A percentile compares a stretch with the other conserved stretches of the same genome.
Evolutionary conservation across 305 asterid species (phyloP).

Genomic region (Striga hermonthica): DNA sequence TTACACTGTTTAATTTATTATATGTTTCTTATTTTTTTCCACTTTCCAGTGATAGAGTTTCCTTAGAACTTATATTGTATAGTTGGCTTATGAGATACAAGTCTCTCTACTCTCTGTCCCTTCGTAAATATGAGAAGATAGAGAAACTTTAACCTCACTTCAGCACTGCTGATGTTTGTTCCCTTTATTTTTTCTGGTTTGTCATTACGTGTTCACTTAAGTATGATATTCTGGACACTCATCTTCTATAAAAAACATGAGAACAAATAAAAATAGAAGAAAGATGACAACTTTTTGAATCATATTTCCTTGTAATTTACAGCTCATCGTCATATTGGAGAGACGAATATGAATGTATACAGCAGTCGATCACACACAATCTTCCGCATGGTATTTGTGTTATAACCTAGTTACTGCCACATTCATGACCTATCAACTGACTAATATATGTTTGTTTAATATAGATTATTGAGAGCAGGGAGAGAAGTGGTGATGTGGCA

Average conservation of each 20-base stretch:
- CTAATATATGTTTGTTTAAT: constrained; percentile 32
- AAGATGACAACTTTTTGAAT: constrained; percentile 15
- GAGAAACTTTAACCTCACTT: constrained; percentile 19
- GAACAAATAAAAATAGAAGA: constrained; percentile 8
- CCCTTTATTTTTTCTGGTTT: neutral
- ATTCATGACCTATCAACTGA: constrained; percentile 22
- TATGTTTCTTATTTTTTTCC: neutral
- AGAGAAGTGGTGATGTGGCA: constrained; percentile 57
- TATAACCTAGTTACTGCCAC: constrained; percentile 14
- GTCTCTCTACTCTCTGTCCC: constrained; percentile 5
- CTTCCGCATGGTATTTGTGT: constrained; percentile 77
- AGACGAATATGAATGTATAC: constrained; percentile 90
- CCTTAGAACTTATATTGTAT: constrained; percentile 3
- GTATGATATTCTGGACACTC: neutral
- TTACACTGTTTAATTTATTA: neutral
- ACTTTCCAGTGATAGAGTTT: constrained; percentile 1
- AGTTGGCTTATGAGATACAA: constrained; percentile 3
- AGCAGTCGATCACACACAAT: constrained; percentile 97
- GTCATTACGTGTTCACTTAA: constrained; percentile 5
- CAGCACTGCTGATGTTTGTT: neutral
- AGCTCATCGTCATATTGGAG: constrained; percentile 98
- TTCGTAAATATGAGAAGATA: constrained; percentile 15
- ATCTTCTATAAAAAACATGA: neutral
- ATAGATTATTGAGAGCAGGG: constrained; percentile 93
- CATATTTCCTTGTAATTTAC: constrained; percentile 31